Base-by-base conservation (phyloP, 202 grass and related monocot genomes). In the Elaeis oleifera region DNA sequence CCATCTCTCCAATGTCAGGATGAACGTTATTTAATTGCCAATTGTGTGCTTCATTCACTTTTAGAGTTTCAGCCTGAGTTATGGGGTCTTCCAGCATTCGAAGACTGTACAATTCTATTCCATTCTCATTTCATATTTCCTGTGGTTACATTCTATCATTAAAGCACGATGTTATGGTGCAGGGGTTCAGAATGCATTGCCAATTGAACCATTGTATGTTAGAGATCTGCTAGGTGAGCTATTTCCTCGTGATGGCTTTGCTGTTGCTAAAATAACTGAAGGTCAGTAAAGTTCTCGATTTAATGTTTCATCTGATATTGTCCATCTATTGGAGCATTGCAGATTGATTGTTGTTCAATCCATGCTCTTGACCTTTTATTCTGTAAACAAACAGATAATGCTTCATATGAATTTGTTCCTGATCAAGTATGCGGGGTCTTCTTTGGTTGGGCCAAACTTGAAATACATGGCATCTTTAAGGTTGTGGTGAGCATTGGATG, bases 41-140 rank as follows among this genome's bases (percentile, higher is more conserved):
- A 90, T 79, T 44, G 39, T 26, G 64, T 90, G 53, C 81, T 96
- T 63, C 85, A 81, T 76, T 90, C 90, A 16, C 79, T 96, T 16
- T 81, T 96, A 50, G 90, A 96, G 53, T 96, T 96, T 28, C 44
- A 90, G 60, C 90, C 87, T 19, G 78, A 90, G 70, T 22, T 78
- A 18, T 96, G 87, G 90, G 84, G 76, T 59, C 84, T 90, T 78
- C 90, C 90, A 62, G 60, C 81, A 59, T 96, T 90, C 74, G 78
- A 78, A 64, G 90, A 90, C 70, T 64, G 90, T 96, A 96, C 72
- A 7, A 44, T 72, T 53, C 66, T 74, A 58, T 63, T 73, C 28
- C 63, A 27, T 28, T 17, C 54, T 61, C 50, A 70, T 36, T 61
- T 23, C 23, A 17, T 58, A 14, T 39, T 49, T 68, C 54, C 64